phyloP scores from a whole-genome alignment of 371 early-diverging fungal species.

The Capniomyces stellatus region DNA sequence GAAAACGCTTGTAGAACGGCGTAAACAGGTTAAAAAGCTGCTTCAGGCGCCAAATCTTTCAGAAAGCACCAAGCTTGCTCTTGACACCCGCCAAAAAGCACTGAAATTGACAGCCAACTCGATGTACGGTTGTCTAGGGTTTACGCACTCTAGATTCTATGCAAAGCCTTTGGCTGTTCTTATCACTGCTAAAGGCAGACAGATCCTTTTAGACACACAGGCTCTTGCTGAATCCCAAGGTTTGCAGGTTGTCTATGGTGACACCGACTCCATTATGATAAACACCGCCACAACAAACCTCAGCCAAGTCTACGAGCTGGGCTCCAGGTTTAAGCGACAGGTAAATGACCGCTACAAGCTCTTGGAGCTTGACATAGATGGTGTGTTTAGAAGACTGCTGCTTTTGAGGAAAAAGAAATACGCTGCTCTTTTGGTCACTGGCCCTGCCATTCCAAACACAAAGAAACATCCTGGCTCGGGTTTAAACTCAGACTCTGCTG shows the following conservation, averaged over 20 bases:
- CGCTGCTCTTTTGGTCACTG: conserved; percentile 67
- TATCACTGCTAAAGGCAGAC: conserved; percentile 95
- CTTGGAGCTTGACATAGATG: conserved; percentile 97
- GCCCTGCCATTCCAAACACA: background rate
- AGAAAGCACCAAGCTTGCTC: conserved; percentile 40
- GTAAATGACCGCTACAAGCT: conserved; percentile 87
- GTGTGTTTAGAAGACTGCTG: conserved; percentile 81
- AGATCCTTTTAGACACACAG: conserved; percentile 91
- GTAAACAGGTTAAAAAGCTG: conserved; percentile 77
- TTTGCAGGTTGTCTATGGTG: conserved; percentile 98
- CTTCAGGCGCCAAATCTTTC: conserved; percentile 56
- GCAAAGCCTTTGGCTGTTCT: conserved; percentile 96
- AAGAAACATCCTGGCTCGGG: background rate
- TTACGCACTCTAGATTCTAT: conserved; percentile 87
- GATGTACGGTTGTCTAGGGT: conserved; percentile 99
- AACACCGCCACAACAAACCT: conserved; percentile 73
- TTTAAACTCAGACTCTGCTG: background rate
- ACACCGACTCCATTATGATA: conserved; percentile 99
- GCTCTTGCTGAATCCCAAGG: conserved; percentile 58
- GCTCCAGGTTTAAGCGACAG: conserved; percentile 52
- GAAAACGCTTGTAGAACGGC: conserved; percentile 75
- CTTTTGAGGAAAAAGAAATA: conserved; percentile 99
- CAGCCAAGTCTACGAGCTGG: conserved; percentile 60
- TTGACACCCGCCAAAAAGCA: conserved; percentile 92
- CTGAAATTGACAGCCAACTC: conserved; percentile 98